phyloP scores from a whole-genome alignment of 441 rosid species.

The Erysimum pusillum region DNA sequence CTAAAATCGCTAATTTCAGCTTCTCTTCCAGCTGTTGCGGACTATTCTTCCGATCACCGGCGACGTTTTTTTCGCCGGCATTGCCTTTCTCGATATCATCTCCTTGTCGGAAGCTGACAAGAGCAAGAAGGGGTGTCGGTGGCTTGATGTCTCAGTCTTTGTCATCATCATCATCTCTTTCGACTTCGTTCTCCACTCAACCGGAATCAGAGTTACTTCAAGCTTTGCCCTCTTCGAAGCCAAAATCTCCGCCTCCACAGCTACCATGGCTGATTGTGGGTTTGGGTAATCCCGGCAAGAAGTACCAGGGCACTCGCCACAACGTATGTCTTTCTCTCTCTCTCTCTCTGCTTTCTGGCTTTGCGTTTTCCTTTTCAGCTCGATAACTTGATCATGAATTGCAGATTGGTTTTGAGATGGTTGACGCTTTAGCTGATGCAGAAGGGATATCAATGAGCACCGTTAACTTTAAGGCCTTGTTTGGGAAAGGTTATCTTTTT shows the following conservation, averaged over 20 bases:
- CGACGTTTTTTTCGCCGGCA: conserved; percentile 2
- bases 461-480: conserved; percentile 72
- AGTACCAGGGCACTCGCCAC: conserved; percentile 84
- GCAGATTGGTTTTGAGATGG: conserved; percentile 92
- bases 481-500: conserved; percentile 72
- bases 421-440: conserved; percentile 85
- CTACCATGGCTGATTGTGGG: conserved; percentile 90
- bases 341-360: neutral
- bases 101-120: conserved; percentile 35
- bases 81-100: conserved; percentile 12
- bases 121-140: conserved; percentile 22
- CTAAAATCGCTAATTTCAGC: conserved; percentile 35
- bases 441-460: conserved; percentile 79
- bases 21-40: conserved; percentile 38
- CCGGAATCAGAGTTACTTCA: conserved; percentile 35
- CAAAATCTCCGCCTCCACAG: conserved; percentile 55
- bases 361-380: neutral
- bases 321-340: conserved; percentile 52
- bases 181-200: conserved; percentile 37
- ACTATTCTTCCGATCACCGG: conserved; percentile 24
- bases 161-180: conserved; percentile 26
- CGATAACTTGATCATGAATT: neutral
- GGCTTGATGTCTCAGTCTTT: conserved; percentile 47
- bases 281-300: conserved; percentile 93
- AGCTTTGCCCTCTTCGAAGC: conserved; percentile 36